A percentile compares a stretch with the other conserved stretches of the same genome.
Evolutionary conservation across 1,139 yeast species (phyloP).

Genomic region (Sugiyamaella japonica): DNA sequence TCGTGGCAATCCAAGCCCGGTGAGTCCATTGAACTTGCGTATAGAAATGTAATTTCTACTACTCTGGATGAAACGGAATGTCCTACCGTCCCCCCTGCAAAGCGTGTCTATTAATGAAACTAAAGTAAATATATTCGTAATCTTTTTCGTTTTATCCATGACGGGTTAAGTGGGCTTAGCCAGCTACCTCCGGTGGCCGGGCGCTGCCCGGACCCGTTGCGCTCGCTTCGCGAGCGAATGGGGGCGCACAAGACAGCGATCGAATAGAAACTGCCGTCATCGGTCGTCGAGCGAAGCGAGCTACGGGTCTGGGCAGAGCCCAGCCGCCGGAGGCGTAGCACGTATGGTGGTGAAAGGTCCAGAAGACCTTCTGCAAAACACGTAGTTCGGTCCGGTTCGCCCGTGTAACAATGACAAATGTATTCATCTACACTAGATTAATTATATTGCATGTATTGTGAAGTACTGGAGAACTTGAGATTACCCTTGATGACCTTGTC

Average conservation of each 20-base stretch:
- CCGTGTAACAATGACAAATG: not conserved
- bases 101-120: slow-evolving; percentile 75
- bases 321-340: too few species aligned
- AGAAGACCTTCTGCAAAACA: too few species aligned
- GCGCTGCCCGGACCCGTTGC: not conserved
- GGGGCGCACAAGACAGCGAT: too few species aligned
- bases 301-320: too few species aligned
- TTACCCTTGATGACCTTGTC: slow-evolving; percentile 98
- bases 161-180: too few species aligned
- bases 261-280: too few species aligned
- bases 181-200: slow-evolving; percentile 4
- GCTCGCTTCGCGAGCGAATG: too few species aligned
- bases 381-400: too few species aligned
- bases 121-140: slow-evolving; percentile 6
- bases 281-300: too few species aligned
- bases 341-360: too few species aligned
- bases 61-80: slow-evolving; percentile 92
- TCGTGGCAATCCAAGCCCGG: slow-evolving; percentile 83
- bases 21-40: slow-evolving; percentile 69
- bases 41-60: slow-evolving; percentile 80
- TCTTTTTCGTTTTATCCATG: not conserved
- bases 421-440: slow-evolving; percentile 35
- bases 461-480: slow-evolving; percentile 94
- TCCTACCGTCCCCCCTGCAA: slow-evolving; percentile 95
- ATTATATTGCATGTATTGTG: slow-evolving; percentile 97